Percentiles rank a stretch among this genome's conserved stretches.
phyloP scores from a whole-genome alignment of 768 basidiomycete species.

The Vararia minispora region DNA sequence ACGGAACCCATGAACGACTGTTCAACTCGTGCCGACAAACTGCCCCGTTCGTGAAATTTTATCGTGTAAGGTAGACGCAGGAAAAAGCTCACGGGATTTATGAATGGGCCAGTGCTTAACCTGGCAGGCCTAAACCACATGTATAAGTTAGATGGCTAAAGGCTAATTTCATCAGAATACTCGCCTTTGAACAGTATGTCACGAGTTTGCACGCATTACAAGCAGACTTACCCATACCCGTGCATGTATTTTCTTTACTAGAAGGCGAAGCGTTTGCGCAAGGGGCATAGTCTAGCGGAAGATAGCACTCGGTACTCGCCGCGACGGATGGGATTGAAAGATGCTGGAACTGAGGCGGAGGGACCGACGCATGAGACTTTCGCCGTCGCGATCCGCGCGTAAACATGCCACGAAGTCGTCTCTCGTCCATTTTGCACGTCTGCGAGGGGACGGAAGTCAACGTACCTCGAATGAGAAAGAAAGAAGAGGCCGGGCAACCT shows the following conservation, averaged over 20 bases:
- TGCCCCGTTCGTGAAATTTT: neutral
- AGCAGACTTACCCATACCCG: slow-evolving; percentile 21
- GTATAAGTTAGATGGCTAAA: neutral
- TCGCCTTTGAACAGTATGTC: slow-evolving; percentile 33
- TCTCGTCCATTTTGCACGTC: too few species aligned
- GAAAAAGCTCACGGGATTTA: slow-evolving; percentile 21
- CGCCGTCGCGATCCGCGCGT: too few species aligned
- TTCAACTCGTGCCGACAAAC: neutral
- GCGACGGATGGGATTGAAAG: too few species aligned
- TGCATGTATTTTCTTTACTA: slow-evolving; percentile 16
- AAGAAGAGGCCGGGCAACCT: too few species aligned
- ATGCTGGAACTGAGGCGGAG: too few species aligned
- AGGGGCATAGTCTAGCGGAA: neutral
- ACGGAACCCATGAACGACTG: neutral
- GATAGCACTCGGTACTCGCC: too few species aligned
- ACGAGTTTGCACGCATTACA: slow-evolving; percentile 25
- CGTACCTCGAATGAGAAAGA: too few species aligned
- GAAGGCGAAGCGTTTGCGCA: slow-evolving; percentile 13
- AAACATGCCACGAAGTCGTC: too few species aligned
- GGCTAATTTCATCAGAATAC: neutral
- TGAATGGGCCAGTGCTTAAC: slow-evolving; percentile 28
- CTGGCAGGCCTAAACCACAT: slow-evolving; percentile 34
- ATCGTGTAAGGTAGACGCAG: neutral
- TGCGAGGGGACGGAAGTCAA: too few species aligned
- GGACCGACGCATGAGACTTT: too few species aligned